Conservation (phyloP, 2,329 filamentous ascomycete species). For the Trichoderma afroharzianum region DNA sequence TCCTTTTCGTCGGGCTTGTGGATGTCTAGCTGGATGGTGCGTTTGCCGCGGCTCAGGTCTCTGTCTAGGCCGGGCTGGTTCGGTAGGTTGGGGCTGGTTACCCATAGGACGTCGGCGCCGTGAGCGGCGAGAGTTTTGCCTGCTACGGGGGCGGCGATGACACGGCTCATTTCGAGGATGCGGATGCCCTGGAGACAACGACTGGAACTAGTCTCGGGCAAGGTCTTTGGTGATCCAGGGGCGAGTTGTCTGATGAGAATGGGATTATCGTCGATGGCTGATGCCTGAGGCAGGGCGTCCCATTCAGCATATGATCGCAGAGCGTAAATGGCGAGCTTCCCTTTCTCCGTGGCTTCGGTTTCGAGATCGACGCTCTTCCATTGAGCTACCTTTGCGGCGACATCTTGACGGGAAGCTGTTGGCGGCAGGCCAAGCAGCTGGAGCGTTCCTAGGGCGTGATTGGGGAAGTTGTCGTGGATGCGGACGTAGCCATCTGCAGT, state of each 20-base stretch:
- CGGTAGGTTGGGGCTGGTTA: slow-evolving; percentile 60
- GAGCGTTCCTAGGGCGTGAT: slow-evolving; percentile 45
- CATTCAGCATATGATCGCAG: slow-evolving; percentile 49
- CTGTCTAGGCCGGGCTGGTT: slow-evolving; percentile 65
- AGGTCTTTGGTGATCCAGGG: slow-evolving; percentile 10
- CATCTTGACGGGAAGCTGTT: slow-evolving; percentile 34
- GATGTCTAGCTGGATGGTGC: slow-evolving; percentile 58
- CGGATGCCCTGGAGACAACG: slow-evolving; percentile 55
- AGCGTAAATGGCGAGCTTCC: slow-evolving; percentile 44
- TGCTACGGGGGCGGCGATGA: slow-evolving; percentile 68
- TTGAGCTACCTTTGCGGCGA: slow-evolving; percentile 34
- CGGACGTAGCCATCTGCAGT: slow-evolving; percentile 50
- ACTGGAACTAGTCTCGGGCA: neutral
- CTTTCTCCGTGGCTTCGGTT: slow-evolving; percentile 36
- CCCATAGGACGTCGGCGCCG: slow-evolving; percentile 66
- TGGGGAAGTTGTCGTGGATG: slow-evolving; percentile 52
- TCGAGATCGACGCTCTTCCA: slow-evolving; percentile 50
- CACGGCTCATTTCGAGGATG: slow-evolving; percentile 67
- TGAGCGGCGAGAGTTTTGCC: slow-evolving; percentile 65
- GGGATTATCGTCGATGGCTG: slow-evolving; percentile 42
- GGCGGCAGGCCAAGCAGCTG: slow-evolving; percentile 39
- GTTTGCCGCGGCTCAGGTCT: slow-evolving; percentile 65
- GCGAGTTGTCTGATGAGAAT: slow-evolving; percentile 39
- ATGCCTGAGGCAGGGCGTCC: slow-evolving; percentile 47
- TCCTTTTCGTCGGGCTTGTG: slow-evolving; percentile 44